Conservation (phyloP, 2,329 filamentous ascomycete species). For the Massarina eburnea region DNA sequence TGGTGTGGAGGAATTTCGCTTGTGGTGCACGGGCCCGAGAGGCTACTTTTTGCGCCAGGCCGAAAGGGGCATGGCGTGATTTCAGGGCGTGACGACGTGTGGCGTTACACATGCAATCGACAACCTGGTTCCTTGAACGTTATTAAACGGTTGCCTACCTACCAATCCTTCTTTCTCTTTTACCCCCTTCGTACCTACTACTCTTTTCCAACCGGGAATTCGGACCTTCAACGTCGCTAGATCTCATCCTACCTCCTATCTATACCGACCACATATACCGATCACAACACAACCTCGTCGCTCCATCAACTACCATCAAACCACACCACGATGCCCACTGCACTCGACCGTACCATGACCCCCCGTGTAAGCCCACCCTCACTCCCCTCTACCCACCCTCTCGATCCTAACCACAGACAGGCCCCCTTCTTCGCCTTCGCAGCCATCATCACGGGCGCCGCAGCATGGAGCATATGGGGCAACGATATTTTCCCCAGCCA, state of each 20-base stretch:
- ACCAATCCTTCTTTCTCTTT: not conserved
- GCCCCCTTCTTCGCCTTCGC: conserved; percentile 61
- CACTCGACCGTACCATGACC: conserved; percentile 51
- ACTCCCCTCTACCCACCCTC: conserved; percentile 16
- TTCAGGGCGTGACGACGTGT: conserved; percentile 19
- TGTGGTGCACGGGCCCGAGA: conserved; percentile 35
- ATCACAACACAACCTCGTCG: too few relatives aligned
- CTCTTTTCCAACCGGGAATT: not conserved
- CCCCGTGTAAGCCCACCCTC: conserved; percentile 41
- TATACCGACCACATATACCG: not conserved
- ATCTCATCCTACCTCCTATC: too few relatives aligned
- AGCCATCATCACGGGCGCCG: conserved; percentile 77
- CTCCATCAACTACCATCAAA: too few relatives aligned
- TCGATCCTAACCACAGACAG: conserved; percentile 18
- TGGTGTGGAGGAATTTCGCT: conserved; percentile 39
- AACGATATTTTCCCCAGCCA: conserved; percentile 77
- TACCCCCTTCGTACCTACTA: not conserved
- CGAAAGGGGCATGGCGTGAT: conserved; percentile 19
- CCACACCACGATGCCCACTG: conserved; percentile 48
- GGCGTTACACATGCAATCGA: conserved; percentile 19
- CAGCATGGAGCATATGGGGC: conserved; percentile 84
- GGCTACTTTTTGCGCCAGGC: conserved; percentile 15
- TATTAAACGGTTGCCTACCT: too few relatives aligned
- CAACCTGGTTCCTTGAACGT: too few relatives aligned
- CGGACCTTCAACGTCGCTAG: too few relatives aligned